A percentile compares a stretch with the other conserved stretches of the same genome.
Evolutionary conservation across 208 protist genomes (phyloP).

Genomic region (Leishmania gerbilli): DNA sequence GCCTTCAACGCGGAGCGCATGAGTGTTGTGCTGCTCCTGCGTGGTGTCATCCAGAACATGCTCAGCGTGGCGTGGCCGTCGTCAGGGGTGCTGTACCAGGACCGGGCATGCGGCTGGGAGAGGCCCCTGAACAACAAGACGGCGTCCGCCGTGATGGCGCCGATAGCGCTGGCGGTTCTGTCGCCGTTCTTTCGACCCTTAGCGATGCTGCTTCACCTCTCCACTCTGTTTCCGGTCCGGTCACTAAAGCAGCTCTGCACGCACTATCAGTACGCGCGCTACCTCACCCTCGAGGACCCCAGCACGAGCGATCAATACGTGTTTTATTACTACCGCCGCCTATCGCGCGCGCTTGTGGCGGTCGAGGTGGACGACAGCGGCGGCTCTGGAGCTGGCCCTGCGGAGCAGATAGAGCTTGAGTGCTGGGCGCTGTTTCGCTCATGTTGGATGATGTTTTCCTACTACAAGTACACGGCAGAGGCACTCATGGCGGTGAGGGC

Average conservation of each 20-base stretch:
- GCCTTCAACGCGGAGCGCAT: slow-evolving; percentile 62
- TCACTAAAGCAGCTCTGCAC: slow-evolving; percentile 50
- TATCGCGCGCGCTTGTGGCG: slow-evolving; percentile 25
- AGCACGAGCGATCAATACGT: slow-evolving; percentile 49
- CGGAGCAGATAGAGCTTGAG: slow-evolving; percentile 31
- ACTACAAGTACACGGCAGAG: slow-evolving; percentile 76
- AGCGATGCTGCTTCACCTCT: slow-evolving; percentile 60
- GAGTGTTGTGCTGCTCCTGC: slow-evolving; percentile 56
- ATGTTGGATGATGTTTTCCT: slow-evolving; percentile 78
- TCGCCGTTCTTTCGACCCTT: slow-evolving; percentile 64
- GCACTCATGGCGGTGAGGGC: slow-evolving; percentile 34
- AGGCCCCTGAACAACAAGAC: slow-evolving; percentile 24
- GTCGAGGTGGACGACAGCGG: slow-evolving; percentile 19
- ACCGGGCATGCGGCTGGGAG: slow-evolving; percentile 20
- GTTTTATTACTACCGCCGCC: slow-evolving; percentile 56
- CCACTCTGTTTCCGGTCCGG: slow-evolving; percentile 62
- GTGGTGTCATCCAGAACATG: slow-evolving; percentile 54
- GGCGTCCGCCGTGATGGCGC: slow-evolving; percentile 31
- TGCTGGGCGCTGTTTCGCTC: slow-evolving; percentile 61
- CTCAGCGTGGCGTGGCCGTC: slow-evolving; percentile 78
- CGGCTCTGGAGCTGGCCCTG: slow-evolving; percentile 9
- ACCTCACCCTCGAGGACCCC: slow-evolving; percentile 48
- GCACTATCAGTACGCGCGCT: slow-evolving; percentile 55
- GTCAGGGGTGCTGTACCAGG: slow-evolving; percentile 76
- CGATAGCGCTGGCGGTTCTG: slow-evolving; percentile 47